Evolutionary conservation across 306 rosid genomes (phyloP), one percentile per base, ranked within the genome.

Genomic region (Vigna angularis): DNA sequence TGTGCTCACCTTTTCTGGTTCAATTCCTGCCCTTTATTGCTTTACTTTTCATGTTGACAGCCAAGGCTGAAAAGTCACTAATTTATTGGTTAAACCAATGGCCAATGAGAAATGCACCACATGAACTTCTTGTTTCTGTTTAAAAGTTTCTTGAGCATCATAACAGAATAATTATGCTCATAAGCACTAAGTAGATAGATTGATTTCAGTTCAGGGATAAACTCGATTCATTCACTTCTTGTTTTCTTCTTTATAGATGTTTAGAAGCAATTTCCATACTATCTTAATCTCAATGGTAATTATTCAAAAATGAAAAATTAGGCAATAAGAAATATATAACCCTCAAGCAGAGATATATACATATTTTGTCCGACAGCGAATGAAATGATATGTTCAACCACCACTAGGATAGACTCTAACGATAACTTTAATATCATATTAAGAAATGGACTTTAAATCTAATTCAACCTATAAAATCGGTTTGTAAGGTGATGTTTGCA

Each of bases 101-200:
- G 56, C 42, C 63, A 70, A 78, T 20, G 22, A n/a, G 20, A 52
- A 72, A 51, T 55, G 62, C 73, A 64, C 16, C 49, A n/a, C 0
- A 6, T 36, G 8, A 62, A 30, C 50, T 73, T 73, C 42, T 42
- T 44, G 47, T 56, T 64, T 20, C 55, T 45, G 47, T 57, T 55
- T 14, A 28, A 30, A 53, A 64, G 52, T 72, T 79, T n/a, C 62
- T 63, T 71, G 18, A 73, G 17, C 36, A 66, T 74, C 42, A 73
- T 13, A 55, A 11, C 32, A 73, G 22, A 30, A 73, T 42, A 26
- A 44, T 17, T 18, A 30, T 56, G 7, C 7, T 20, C 28, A 8
- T n/a, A 53, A 8, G 20, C 56, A 50, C 22, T 16, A 50, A 49
- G 11, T 49, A 6, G 2, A 49, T 14, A 10, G 1, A n/a, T 49